Conservation (phyloP, 2,329 filamentous ascomycete species). For the Bipolaris victoriae region DNA sequence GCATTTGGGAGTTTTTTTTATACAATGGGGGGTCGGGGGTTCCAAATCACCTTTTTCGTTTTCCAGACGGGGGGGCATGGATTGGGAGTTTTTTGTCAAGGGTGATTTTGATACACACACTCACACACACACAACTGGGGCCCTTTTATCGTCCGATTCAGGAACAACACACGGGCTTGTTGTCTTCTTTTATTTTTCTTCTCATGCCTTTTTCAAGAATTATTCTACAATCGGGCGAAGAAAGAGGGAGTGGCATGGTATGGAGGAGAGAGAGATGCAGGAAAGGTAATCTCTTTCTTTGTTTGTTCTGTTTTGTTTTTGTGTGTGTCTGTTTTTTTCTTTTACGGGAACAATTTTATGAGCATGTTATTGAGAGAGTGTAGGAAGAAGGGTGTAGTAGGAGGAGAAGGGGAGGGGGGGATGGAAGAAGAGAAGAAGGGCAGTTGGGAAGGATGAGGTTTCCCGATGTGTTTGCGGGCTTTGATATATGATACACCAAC, state of each 20-base stretch:
- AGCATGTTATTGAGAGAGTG: background rate
- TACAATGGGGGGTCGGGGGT: background rate
- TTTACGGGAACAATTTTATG: background rate
- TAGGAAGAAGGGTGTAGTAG: no score
- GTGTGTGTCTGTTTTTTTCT: no score
- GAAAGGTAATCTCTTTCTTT: background rate
- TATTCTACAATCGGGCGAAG: background rate
- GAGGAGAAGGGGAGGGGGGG: no score
- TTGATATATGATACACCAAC: background rate
- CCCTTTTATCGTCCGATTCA: background rate
- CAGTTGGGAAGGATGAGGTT: background rate
- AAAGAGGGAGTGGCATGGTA: background rate
- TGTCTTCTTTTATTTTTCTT: background rate
- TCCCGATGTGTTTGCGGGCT: background rate
- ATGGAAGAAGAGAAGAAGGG: no score
- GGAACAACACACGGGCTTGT: background rate
- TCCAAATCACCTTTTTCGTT: background rate
- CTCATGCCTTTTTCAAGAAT: background rate
- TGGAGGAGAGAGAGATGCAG: background rate
- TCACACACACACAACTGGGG: background rate
- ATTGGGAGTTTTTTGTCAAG: conserved; percentile 6
- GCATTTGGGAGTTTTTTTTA: conserved; percentile 2
- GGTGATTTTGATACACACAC: background rate
- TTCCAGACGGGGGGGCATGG: conserved; percentile 4
- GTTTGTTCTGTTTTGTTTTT: no score